Base-by-base conservation (phyloP, 305 asterid genomes). In the Andrographis paniculata region DNA sequence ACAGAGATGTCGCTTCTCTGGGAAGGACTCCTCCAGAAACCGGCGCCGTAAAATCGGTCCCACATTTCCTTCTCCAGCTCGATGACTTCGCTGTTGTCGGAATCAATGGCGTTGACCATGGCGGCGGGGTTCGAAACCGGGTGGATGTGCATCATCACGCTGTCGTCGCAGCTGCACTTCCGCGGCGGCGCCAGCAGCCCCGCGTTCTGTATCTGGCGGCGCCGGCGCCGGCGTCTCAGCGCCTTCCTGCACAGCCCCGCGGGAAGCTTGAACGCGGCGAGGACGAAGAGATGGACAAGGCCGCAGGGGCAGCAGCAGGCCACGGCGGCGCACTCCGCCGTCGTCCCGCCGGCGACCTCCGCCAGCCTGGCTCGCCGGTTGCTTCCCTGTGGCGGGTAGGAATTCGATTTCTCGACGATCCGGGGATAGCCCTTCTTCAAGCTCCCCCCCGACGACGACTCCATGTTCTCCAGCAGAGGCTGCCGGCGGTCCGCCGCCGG, bases 281-380 rank as follows among this genome's bases (percentile, higher is more conserved):
- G 60, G 8, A 89, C 74, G 1, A 85, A 51, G 20, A 89, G 66
- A 30, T 80, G 61, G 14, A 68, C 79, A 22, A 89, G 20, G 9
- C 80, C 87, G 55, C 91, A 80, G 0, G 98, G 95, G 27, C 91
- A 78, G 67, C 98, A 89, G 62, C 95, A 89, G 52, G 84, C 74
- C 33, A 89, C 72, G 36, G 93, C 98, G 16, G 87, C 84, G 68
- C 97, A 88, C 42, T 88, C 97, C 3, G 95, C 97, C n/a, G 89
- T 52, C 3, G 98, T 76, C 1, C 91, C 95, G 1, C 98, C 98
- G 0, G 78, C 94, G 6, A 82, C 69, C 77, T 89, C 98, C 33
- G 71, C 94, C 53, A 78, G 41, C 37, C 93, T 58, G 15, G 42
- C 47, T 63, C 60, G 63, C 61, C 73, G n/a, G n/a, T n/a, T n/a